A percentile compares a stretch with the other conserved stretches of the same genome.
Evolutionary conservation across 306 rosid genomes (phyloP).

Genomic region (Rubus parviflorus): DNA sequence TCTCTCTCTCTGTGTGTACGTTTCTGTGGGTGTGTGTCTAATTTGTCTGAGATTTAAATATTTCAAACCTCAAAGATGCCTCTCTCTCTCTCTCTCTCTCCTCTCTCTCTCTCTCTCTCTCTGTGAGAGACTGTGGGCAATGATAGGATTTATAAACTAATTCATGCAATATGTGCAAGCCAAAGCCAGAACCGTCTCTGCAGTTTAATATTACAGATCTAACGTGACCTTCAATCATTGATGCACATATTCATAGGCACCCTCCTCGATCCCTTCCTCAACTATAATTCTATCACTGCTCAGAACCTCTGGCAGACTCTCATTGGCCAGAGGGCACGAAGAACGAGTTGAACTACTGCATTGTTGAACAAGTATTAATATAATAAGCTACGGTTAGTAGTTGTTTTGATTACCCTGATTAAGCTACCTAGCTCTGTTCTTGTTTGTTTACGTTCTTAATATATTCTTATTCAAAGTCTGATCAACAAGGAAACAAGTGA

Average conservation of each 20-base stretch:
- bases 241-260: conserved; percentile 35
- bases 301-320: neutral
- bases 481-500: conserved; percentile 7
- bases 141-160: neutral
- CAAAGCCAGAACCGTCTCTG: conserved; percentile 2
- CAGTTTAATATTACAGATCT: conserved; percentile 7
- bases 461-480: neutral
- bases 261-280: conserved; percentile 5
- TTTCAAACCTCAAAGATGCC: neutral
- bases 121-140: conserved; percentile 2
- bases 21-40: neutral
- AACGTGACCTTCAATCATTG: conserved; percentile 46
- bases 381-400: conserved; percentile 3
- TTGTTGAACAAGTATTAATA: conserved; percentile 4
- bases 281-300: neutral
- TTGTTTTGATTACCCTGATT: neutral
- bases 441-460: neutral
- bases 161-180: conserved; percentile 11
- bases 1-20: conserved; percentile 2
- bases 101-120: neutral
- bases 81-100: no score
- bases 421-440: neutral
- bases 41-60: neutral
- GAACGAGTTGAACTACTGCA: conserved; percentile 15
- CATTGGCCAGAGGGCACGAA: conserved; percentile 22